Base-by-base conservation (phyloP, 495 filamentous ascomycete genomes). In the Apodospora peruviana region DNA sequence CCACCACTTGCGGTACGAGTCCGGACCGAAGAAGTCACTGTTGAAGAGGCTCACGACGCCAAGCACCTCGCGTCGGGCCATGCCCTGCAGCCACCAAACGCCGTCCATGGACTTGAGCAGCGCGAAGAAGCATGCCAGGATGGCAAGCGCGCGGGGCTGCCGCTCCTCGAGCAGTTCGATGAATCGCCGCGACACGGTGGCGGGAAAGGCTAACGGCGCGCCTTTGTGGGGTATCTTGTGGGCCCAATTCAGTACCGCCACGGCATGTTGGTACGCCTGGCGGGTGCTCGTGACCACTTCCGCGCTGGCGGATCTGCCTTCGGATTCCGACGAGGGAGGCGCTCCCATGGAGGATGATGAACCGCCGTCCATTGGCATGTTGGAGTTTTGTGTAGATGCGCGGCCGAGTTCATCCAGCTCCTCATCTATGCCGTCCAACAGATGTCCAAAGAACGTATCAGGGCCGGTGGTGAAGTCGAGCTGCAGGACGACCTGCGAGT, bases 31-130 rank as follows among this genome's bases (percentile, higher is more conserved):
- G 43, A 71, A 68, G 22, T 74, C 70, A 4, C 63, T 64, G 50
- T 74, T 68, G 60, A 81, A 71, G 3, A 79, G 53, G 35, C 65
- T 66, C 16, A 74, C 67, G 16, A 81, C 75, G 7, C 77, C 77
- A 41, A 76, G 69, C 2, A 79, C 74, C 50, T 81, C 77, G 45
- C 74, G 69, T 14, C 74, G 69, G 29, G 76, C 72, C 52, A 79
- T 70, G n/a, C 76, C 77, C 42, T 78, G 64, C 37, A 81, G 57
- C 77, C 77, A 81, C 77, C 77, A 81, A 11, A 78, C 58, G 21
- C 64, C 54, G 47, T 79, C 77, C 12, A 77, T 63, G 16, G 67
- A 69, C 45, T 74, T 79, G 23, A 77, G 71, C 23, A 79, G 66
- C 8, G 75, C 77, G 49, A 81, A 81, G 53, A 78, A 81, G 57